phyloP scores from a whole-genome alignment of 768 basidiomycete species.

The Boletus bicolor region DNA sequence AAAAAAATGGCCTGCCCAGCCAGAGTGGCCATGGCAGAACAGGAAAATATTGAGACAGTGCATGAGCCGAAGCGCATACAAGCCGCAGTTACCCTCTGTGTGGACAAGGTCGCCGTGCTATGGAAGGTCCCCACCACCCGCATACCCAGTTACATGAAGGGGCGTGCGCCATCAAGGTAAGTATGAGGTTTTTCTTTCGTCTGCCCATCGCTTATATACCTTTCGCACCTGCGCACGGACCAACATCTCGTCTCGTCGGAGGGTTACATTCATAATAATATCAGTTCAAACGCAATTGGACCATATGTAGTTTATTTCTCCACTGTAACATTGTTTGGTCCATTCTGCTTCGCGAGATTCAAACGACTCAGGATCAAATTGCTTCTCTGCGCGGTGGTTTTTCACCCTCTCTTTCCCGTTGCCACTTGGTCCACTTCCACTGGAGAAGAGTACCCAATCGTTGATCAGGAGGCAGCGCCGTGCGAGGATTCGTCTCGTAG shows the following conservation, averaged over 20 bases:
- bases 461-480: conserved; percentile 54
- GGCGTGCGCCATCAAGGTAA: conserved; percentile 59
- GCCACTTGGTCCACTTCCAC: conserved; percentile 64
- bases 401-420: conserved; percentile 9
- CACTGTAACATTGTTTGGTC: background rate
- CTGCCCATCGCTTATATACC: conserved; percentile 12
- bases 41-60: conserved; percentile 80
- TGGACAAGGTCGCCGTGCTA: conserved; percentile 57
- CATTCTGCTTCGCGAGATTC: background rate
- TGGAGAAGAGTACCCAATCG: conserved; percentile 50
- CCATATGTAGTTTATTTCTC: background rate
- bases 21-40: conserved; percentile 60
- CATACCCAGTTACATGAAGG: conserved; percentile 52
- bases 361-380: background rate
- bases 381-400: background rate
- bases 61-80: conserved; percentile 67
- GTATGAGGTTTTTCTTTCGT: conserved; percentile 35
- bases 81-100: conserved; percentile 42
- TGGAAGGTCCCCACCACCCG: conserved; percentile 53
- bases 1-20: conserved; percentile 45
- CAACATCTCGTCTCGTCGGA: conserved; percentile 1
- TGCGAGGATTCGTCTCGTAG: conserved; percentile 77
- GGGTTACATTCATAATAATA: background rate
- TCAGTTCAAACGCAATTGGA: background rate
- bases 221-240: conserved; percentile 21